phyloP scores from a whole-genome alignment of 441 rosid genomes.

The Caryocar brasiliense region DNA sequence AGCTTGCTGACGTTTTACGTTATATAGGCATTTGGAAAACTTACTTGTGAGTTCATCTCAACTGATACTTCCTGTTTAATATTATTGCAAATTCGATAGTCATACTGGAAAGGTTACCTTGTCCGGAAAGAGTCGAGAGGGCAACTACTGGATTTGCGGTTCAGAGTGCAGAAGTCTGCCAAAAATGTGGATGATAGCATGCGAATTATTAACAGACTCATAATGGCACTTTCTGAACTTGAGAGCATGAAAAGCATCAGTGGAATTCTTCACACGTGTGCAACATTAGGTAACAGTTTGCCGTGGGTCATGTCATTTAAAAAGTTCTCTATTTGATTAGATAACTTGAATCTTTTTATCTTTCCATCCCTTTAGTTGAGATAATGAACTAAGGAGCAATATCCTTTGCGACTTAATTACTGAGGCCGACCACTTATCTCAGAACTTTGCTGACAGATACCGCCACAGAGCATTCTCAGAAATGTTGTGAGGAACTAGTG shows the following conservation, averaged over 20 bases:
- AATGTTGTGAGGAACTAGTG: slow-evolving; percentile 79
- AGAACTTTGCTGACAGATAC: slow-evolving; percentile 34
- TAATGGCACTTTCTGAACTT: slow-evolving; percentile 64
- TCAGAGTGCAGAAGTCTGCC: slow-evolving; percentile 62
- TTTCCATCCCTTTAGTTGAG: no score
- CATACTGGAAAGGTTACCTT: slow-evolving; percentile 73
- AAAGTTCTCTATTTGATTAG: no score
- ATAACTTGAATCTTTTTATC: no score
- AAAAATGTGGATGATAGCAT: slow-evolving; percentile 66
- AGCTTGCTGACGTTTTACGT: no score
- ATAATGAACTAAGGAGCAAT: neutral
- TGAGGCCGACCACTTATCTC: neutral
- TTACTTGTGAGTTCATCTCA: neutral
- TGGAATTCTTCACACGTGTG: slow-evolving; percentile 74
- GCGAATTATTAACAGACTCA: slow-evolving; percentile 74
- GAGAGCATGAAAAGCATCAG: slow-evolving; percentile 66
- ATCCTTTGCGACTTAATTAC: neutral
- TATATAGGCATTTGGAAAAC: no score
- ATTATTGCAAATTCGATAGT: slow-evolving; percentile 26
- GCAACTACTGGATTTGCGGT: slow-evolving; percentile 51
- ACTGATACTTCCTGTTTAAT: neutral
- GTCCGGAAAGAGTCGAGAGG: slow-evolving; percentile 59
- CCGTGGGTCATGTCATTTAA: no score
- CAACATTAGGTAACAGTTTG: slow-evolving; percentile 52
- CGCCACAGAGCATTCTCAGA: slow-evolving; percentile 67